Conservation (phyloP, 176 grass and related monocot genomes). For the Hyparrhenia diplandra region DNA sequence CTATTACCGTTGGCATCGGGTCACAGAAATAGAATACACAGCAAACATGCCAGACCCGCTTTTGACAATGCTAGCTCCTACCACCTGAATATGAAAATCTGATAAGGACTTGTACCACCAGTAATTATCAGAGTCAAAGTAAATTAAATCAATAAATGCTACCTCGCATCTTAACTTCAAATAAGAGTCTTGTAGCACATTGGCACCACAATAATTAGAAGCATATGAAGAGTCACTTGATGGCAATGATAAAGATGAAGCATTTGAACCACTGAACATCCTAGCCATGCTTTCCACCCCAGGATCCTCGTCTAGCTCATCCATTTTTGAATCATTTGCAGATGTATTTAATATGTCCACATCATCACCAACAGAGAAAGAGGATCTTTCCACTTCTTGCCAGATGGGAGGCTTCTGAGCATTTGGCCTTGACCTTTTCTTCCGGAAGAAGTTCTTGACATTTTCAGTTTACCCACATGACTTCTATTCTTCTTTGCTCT, state of each 20-base stretch:
- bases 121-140: slow-evolving; percentile 11
- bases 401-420: slow-evolving; percentile 53
- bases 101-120: slow-evolving; percentile 23
- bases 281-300: slow-evolving; percentile 59
- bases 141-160: slow-evolving; percentile 14
- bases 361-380: slow-evolving; percentile 52
- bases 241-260: slow-evolving; percentile 59
- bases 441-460: slow-evolving; percentile 51
- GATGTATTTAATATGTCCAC: slow-evolving; percentile 52
- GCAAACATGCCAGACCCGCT: slow-evolving; percentile 98
- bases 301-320: slow-evolving; percentile 40
- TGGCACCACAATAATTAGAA: slow-evolving; percentile 53
- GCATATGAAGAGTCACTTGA: slow-evolving; percentile 62
- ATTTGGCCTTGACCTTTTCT: slow-evolving; percentile 68
- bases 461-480: slow-evolving; percentile 60
- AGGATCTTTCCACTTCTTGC: slow-evolving; percentile 65
- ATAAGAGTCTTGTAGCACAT: slow-evolving; percentile 86
- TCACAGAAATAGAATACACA: slow-evolving; percentile 90
- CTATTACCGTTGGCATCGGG: slow-evolving; percentile 80
- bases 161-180: slow-evolving; percentile 98
- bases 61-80: slow-evolving; percentile 94
- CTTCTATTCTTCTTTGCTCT: slow-evolving; percentile 59
- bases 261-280: slow-evolving; percentile 60
- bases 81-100: slow-evolving; percentile 54
- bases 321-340: slow-evolving; percentile 43